Evolutionary conservation across 2,329 filamentous ascomycete species (phyloP), one percentile per base, ranked within the genome.

Genomic region (Thelonectria blattea): DNA sequence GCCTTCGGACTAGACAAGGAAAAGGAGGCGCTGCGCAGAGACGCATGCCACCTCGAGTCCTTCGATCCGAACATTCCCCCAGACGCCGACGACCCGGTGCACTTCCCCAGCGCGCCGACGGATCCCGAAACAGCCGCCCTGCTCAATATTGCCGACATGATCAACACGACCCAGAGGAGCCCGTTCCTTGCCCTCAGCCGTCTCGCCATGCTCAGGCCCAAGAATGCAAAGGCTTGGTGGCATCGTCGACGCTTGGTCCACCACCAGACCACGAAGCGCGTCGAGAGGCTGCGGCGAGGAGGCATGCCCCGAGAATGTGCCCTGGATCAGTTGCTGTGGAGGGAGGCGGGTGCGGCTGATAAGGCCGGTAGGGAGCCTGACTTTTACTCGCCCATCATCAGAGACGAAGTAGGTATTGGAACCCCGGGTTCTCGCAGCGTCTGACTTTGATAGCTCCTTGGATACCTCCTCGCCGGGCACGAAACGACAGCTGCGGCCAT

Each of bases 321-420:
- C 1, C 62, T 73, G 20, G 76, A 78, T 60, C 69, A 76, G 41
- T 68, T 78, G 5, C 56, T 78, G 2, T 66, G 69, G 58, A 64
- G 76, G 10, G 76, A 78, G 63, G 70, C 69, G 58, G 61, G 64
- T 15, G 61, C 68, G 2, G 75, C 76, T 0, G 62, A 69, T 46
- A 75, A 72, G 61, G 65, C 61, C 11, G 72, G 66, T 1, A 67
- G 76, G 20, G 27, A 60, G 6, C 72, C 75, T 0, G 59, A 74
- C 18, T 77, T 74, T 52, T 69, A 73, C 53, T 75, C 73, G 0
- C 64, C 65, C 1, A 63, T 61, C 12, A 74, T 78, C n/a, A 64
- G 70, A 24, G 76, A 78, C 55, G 76, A 79, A 64, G 73, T 73
- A 52, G 32, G 67, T 46, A 6, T 10, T 17, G 17, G n/a, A 18